phyloP scores from a whole-genome alignment of 2,329 filamentous ascomycete species.

The Samsoniella hepiali region DNA sequence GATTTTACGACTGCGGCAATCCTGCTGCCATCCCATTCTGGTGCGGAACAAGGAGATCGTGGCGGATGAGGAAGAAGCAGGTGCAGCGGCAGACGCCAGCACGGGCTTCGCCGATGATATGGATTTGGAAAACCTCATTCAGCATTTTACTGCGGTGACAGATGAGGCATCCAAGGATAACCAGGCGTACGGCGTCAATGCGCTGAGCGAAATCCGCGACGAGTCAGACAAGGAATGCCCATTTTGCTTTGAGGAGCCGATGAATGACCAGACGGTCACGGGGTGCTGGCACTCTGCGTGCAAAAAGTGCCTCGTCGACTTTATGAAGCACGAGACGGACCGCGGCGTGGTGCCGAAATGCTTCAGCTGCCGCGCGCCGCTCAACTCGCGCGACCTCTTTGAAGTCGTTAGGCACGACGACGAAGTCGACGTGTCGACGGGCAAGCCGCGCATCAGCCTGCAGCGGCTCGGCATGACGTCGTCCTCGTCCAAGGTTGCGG shows the following conservation, averaged over 20 bases:
- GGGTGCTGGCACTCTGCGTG: slow-evolving; percentile 98
- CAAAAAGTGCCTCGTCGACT: slow-evolving; percentile 86
- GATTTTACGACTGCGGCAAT: slow-evolving; percentile 86
- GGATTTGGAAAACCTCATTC: slow-evolving; percentile 84
- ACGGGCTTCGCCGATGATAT: slow-evolving; percentile 90
- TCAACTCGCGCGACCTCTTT: slow-evolving; percentile 83
- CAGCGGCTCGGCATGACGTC: slow-evolving; percentile 59
- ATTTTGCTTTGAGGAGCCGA: slow-evolving; percentile 91
- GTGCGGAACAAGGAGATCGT: slow-evolving; percentile 82
- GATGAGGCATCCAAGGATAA: slow-evolving; percentile 61
- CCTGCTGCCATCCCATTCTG: slow-evolving; percentile 88
- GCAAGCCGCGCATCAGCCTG: slow-evolving; percentile 54
- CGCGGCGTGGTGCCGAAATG: slow-evolving; percentile 75
- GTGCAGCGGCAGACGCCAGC: slow-evolving; percentile 67
- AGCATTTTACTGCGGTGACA: slow-evolving; percentile 72
- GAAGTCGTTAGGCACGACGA: slow-evolving; percentile 82
- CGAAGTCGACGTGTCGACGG: slow-evolving; percentile 43
- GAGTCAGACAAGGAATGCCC: slow-evolving; percentile 89
- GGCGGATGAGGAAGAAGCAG: slow-evolving; percentile 83
- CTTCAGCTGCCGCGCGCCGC: slow-evolving; percentile 82
- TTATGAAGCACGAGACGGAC: slow-evolving; percentile 81
- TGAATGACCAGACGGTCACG: slow-evolving; percentile 91
- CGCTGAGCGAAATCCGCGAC: slow-evolving; percentile 84
- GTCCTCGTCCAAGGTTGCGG: slow-evolving; percentile 85
- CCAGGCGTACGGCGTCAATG: slow-evolving; percentile 73